phyloP scores from a whole-genome alignment of 2,329 filamentous ascomycete genomes.

The Penicillium sp. region DNA sequence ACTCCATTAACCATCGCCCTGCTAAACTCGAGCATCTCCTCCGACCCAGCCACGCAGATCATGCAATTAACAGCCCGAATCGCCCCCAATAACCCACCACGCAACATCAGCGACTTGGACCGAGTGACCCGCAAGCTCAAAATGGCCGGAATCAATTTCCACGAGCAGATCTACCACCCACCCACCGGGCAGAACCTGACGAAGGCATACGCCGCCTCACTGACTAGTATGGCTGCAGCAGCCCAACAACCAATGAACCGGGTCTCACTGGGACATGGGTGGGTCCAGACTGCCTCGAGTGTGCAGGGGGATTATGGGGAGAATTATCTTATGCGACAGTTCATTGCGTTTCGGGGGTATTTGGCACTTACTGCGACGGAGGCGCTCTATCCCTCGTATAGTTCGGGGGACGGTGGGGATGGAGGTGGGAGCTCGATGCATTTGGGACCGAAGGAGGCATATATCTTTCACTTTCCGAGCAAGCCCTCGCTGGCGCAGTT shows the following conservation, averaged over 20 bases:
- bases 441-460: not conserved
- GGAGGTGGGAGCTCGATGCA: too few relatives aligned
- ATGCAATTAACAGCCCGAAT: slow-evolving; percentile 19
- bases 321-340: slow-evolving; percentile 21
- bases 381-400: not conserved
- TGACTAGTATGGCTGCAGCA: not conserved
- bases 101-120: slow-evolving; percentile 6
- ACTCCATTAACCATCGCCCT: not conserved
- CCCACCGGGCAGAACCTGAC: not conserved
- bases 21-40: not conserved
- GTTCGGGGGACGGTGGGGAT: too few relatives aligned
- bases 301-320: slow-evolving; percentile 17
- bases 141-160: slow-evolving; percentile 10
- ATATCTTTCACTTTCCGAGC: not conserved
- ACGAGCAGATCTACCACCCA: slow-evolving; percentile 1
- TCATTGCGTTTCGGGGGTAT: slow-evolving; percentile 22
- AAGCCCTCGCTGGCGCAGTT: not conserved
- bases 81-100: slow-evolving; percentile 11
- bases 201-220: not conserved
- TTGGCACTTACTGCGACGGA: not conserved
- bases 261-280: slow-evolving; percentile 11
- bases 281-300: slow-evolving; percentile 5
- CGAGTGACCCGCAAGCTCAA: slow-evolving; percentile 11
- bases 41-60: slow-evolving; percentile 4
- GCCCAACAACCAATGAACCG: not conserved